Base-by-base conservation (phyloP, 2,329 filamentous ascomycete species). In the Stagonosporopsis cucurbitacearum region DNA sequence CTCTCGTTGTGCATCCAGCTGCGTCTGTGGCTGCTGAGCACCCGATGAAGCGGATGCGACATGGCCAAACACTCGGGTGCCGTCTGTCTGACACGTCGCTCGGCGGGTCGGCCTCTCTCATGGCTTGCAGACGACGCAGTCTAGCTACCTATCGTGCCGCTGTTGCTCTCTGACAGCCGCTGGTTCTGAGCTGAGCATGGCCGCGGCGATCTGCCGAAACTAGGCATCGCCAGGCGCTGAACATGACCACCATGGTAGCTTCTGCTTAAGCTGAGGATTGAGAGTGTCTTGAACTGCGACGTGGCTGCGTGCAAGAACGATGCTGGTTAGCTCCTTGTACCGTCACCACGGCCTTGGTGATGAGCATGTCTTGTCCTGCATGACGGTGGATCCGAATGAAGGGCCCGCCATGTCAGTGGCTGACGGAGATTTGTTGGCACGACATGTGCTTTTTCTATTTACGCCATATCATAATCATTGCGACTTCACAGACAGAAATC, bases 61-160 rank as follows among this genome's bases (percentile, higher is more conserved):
- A 32, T 51, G 17, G 48, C 53, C 47, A 11, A 56, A 37, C 22
- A 15, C 46, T 23, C 23, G 41, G 41, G 17, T 37, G 30, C 46
- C 23, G 41, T 47, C 36, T 32, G 52, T 45, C 32, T 42, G 53
- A 56, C 47, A 50, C 35, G 46, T 55, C 30, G 46, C 42, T 36
- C 19, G 23, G 19, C 45, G 47, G 53, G 36, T 39, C 37, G 17
- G 13, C 23, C 13, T 42, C 32, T 23, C 36, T 33, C 36, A 22
- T 47, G 33, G 26, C 47, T 17, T 56, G 53, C 53, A 56, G 36
- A 39, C 41, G 53, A 47, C 46, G 42, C 46, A 40, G 13, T 50
- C 46, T 42, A 43, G 53, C 45, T 45, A 56, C 36, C 41, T n/a
- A n/a, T n/a, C n/a, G n/a, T n/a, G n/a, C 46, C 47, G 52, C 30